phyloP scores from a whole-genome alignment of 805 yeast species.

The Spathaspora passalidarum region DNA sequence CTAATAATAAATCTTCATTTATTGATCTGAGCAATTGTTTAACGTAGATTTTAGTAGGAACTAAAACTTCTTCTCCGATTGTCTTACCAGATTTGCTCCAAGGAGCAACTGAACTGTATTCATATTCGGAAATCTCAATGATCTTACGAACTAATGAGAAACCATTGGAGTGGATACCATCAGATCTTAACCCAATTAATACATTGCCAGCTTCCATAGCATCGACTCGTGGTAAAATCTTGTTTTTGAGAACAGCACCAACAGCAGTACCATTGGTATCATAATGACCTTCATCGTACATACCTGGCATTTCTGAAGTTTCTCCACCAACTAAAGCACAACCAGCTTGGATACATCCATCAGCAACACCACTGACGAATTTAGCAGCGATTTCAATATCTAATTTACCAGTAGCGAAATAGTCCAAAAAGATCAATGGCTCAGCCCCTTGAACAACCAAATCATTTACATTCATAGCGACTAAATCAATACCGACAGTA shows the following conservation, averaged over 20 bases:
- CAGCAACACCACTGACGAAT: constrained; percentile 93
- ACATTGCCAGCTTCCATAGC: constrained; percentile 78
- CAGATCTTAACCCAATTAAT: constrained; percentile 81
- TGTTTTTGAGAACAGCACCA: constrained; percentile 83
- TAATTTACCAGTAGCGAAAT: constrained; percentile 91
- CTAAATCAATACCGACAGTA: constrained; percentile 98
- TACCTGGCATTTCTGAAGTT: constrained; percentile 99
- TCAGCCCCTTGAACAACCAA: constrained; percentile 99
- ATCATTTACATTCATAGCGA: constrained; percentile 98
- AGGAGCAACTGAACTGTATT: constrained; percentile 77
- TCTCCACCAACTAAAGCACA: constrained; percentile 99
- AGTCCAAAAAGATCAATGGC: constrained; percentile 91
- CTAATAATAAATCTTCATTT: constrained; percentile 65
- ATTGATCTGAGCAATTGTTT: constrained; percentile 80
- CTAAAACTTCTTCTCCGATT: constrained; percentile 80
- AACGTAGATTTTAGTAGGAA: constrained; percentile 93
- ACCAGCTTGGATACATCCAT: constrained; percentile 91
- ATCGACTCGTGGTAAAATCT: constrained; percentile 68
- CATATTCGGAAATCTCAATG: constrained; percentile 69
- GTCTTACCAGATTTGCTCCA: constrained; percentile 66
- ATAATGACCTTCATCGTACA: constrained; percentile 92
- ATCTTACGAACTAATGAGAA: constrained; percentile 92
- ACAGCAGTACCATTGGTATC: constrained; percentile 98
- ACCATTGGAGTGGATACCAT: constrained; percentile 96
- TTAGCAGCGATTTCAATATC: constrained; percentile 81